phyloP scores from a whole-genome alignment of 352 stramenopile species.

The Phytophthora foliorum region DNA sequence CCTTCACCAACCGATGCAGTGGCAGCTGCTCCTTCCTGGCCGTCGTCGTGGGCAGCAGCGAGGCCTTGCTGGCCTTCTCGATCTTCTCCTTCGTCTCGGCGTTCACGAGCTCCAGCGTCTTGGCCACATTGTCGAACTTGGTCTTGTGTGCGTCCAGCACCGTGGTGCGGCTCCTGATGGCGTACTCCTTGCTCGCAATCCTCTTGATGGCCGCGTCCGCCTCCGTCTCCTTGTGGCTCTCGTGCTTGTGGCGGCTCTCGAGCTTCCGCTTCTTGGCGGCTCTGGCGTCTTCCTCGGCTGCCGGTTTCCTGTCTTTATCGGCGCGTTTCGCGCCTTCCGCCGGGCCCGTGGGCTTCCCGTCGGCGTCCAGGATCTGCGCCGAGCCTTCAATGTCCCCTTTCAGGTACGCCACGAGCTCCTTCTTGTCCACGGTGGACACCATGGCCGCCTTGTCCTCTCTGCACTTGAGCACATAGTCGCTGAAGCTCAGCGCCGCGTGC shows the following conservation, averaged over 20 bases:
- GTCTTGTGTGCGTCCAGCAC: conserved; percentile 84
- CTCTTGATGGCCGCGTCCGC: conserved; percentile 66
- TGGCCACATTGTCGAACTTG: conserved; percentile 86
- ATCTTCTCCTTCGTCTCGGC: conserved; percentile 91
- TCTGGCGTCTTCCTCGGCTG: conserved; percentile 24
- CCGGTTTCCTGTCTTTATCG: conserved; percentile 23
- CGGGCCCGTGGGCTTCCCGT: conserved; percentile 20
- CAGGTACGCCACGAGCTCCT: conserved; percentile 86
- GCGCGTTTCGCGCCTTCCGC: conserved; percentile 7
- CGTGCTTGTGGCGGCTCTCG: conserved; percentile 49
- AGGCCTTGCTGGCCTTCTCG: conserved; percentile 82
- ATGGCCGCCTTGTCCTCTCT: conserved; percentile 80
- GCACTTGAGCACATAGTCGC: conserved; percentile 89
- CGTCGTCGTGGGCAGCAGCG: conserved; percentile 50
- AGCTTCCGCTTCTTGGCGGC: conserved; percentile 56
- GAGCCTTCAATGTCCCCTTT: conserved; percentile 87
- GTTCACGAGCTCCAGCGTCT: conserved; percentile 83
- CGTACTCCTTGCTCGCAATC: conserved; percentile 75
- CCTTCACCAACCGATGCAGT: conserved; percentile 72
- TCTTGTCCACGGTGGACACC: conserved; percentile 90
- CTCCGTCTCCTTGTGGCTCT: conserved; percentile 49
- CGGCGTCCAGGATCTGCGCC: conserved; percentile 66
- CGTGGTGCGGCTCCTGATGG: conserved; percentile 70
- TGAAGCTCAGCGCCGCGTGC: conserved; percentile 76
- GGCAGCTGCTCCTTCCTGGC: conserved; percentile 74